Conservation (phyloP, 345 rosid species). For the Eucalyptus cloeziana region DNA sequence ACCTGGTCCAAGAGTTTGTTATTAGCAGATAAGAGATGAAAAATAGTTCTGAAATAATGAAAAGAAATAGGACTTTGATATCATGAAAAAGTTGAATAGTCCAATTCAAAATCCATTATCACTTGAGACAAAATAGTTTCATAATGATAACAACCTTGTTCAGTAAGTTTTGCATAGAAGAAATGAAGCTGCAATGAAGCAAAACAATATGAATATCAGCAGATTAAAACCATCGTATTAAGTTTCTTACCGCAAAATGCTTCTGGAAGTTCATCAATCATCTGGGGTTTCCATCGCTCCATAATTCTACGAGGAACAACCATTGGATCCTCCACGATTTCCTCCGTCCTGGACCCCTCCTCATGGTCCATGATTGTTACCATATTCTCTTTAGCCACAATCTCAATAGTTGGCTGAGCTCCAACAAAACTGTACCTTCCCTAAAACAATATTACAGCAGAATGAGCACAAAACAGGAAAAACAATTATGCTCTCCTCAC, state of each 20-base stretch:
- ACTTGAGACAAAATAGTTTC: neutral
- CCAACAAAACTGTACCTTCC: constrained; percentile 87
- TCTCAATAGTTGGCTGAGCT: constrained; percentile 88
- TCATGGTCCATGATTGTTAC: constrained; percentile 81
- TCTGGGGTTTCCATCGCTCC: constrained; percentile 83
- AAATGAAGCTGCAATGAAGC: neutral
- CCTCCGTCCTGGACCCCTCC: constrained; percentile 44
- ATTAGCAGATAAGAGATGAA: neutral
- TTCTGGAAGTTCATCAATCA: constrained; percentile 75
- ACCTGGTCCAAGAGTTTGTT: constrained; percentile 20
- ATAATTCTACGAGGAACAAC: constrained; percentile 64
- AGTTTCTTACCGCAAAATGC: constrained; percentile 63
- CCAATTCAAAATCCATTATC: neutral
- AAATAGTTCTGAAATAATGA: neutral
- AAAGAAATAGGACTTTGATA: neutral
- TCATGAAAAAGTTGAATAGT: neutral
- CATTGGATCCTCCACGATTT: constrained; percentile 93
- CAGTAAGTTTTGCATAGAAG: neutral
- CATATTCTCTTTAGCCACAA: constrained; percentile 71
- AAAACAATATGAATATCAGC: neutral
- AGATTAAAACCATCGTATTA: neutral
- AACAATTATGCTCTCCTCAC: neutral
- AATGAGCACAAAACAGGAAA: neutral
- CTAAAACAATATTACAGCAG: constrained; percentile 9
- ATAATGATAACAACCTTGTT: neutral